A percentile compares a stretch with the other conserved stretches of the same genome.
phyloP scores from a whole-genome alignment of 257 asterid genomes.

The Nicotiana attenuata region DNA sequence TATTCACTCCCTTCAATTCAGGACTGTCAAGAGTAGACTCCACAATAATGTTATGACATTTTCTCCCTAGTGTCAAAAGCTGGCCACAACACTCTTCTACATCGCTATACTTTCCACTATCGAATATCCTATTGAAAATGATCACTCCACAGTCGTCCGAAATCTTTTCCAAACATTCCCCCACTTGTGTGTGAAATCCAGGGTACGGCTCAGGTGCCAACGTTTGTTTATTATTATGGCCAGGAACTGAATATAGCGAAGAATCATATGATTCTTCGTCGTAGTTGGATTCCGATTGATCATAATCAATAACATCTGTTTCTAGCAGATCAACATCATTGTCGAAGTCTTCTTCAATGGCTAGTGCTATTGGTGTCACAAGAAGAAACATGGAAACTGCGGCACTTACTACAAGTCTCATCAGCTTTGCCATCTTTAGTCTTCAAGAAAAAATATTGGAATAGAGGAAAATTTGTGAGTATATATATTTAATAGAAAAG shows the following conservation, averaged over 20 bases:
- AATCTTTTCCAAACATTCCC: neutral
- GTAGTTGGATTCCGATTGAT: too few species aligned
- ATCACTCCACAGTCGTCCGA: conserved; percentile 4
- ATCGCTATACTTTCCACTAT: neutral
- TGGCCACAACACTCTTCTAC: neutral
- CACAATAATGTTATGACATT: neutral
- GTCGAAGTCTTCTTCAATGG: neutral
- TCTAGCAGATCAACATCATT: too few species aligned
- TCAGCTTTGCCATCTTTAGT: neutral
- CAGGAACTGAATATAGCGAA: neutral
- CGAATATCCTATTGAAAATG: neutral
- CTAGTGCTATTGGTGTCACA: neutral
- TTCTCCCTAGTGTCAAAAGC: neutral
- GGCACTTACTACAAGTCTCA: neutral
- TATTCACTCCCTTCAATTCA: neutral
- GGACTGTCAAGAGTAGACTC: neutral
- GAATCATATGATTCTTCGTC: neutral
- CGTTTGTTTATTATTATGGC: neutral
- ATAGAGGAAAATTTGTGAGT: neutral
- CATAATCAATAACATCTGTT: too few species aligned
- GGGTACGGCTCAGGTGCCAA: neutral
- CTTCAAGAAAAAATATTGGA: neutral
- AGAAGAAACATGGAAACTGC: neutral
- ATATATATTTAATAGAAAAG: neutral
- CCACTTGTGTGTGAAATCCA: neutral